These are phyloP conservation scores for Lablab purpureus DNA, from an alignment of 306 rosid genomes.

Conservation along the genomic window DNA sequence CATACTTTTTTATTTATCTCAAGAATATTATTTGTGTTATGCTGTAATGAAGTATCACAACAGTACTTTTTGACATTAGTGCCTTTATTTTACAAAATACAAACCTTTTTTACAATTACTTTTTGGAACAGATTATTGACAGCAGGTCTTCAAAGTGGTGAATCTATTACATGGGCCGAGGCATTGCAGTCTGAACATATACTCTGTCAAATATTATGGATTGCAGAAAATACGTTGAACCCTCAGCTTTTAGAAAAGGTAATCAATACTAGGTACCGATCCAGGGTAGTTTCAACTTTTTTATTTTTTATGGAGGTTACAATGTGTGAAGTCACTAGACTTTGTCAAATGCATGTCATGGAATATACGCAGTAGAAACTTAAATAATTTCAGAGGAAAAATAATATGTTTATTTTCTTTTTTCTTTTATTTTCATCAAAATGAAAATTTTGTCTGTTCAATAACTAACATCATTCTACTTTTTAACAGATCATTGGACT, in stretches of 20 bases:
- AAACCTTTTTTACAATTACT: slow-evolving; percentile 38
- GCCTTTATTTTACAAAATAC: slow-evolving; percentile 29
- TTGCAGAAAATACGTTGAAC: slow-evolving; percentile 84
- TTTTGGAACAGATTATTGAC: slow-evolving; percentile 65
- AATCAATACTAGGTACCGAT: slow-evolving; percentile 11
- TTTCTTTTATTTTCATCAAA: slow-evolving; percentile 37
- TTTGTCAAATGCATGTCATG: slow-evolving; percentile 13
- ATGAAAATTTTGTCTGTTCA: slow-evolving; percentile 36
- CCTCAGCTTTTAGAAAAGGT: slow-evolving; percentile 92
- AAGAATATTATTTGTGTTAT: slow-evolving; percentile 5
- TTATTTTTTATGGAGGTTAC: slow-evolving; percentile 4
- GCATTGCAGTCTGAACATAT: slow-evolving; percentile 72
- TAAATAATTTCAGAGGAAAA: slow-evolving; percentile 7
- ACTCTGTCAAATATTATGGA: slow-evolving; percentile 76
- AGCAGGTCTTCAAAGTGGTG: slow-evolving; percentile 71
- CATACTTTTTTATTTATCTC: neutral
- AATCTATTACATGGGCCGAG: slow-evolving; percentile 67
- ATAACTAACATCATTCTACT: slow-evolving; percentile 45
- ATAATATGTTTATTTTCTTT: neutral
- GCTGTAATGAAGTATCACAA: slow-evolving; percentile 24
- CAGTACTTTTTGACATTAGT: slow-evolving; percentile 9
- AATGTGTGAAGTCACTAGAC: slow-evolving; percentile 21
- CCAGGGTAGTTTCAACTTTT: slow-evolving; percentile 16
- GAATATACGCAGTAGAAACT: slow-evolving; percentile 33
- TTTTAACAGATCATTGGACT: slow-evolving; percentile 74